A percentile compares a stretch with the other conserved stretches of the same genome.
Conservation (phyloP, 2,329 filamentous ascomycete genomes). For the Alternaria hordeiaustralica region DNA sequence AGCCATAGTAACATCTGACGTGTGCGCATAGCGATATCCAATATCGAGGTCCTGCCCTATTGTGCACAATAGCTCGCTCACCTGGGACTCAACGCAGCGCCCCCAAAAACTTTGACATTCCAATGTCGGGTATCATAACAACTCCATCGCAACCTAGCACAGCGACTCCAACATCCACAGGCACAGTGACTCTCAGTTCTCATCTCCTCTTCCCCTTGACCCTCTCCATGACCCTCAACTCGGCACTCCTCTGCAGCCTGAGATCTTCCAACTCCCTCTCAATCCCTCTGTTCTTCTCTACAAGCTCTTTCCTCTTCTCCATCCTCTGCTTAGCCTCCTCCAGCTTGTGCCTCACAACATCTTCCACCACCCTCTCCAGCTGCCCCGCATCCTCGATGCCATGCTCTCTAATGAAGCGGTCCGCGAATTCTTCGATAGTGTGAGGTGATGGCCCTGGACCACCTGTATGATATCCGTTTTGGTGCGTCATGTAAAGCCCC, state of each 20-base stretch:
- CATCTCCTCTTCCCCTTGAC: conserved; percentile 44
- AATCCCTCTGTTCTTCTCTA: conserved; percentile 51
- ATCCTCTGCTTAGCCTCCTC: conserved; percentile 48
- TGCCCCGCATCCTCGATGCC: conserved; percentile 44
- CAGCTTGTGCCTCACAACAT: conserved; percentile 42
- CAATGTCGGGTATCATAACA: conserved; percentile 15
- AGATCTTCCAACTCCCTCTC: conserved; percentile 52
- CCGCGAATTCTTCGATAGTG: conserved; percentile 45
- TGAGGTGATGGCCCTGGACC: conserved; percentile 51
- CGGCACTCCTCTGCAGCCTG: conserved; percentile 53
- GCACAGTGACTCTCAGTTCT: background rate
- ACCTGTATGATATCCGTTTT: conserved; percentile 56
- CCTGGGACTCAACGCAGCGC: background rate
- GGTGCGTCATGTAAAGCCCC: conserved; percentile 54
- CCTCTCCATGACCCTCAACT: conserved; percentile 53
- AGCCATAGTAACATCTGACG: background rate
- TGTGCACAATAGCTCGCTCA: background rate
- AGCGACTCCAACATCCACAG: background rate
- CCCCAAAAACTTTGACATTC: conserved; percentile 6
- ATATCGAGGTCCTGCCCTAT: background rate
- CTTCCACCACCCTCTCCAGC: conserved; percentile 43
- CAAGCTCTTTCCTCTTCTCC: conserved; percentile 49
- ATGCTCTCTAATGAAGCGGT: conserved; percentile 49
- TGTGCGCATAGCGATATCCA: background rate
- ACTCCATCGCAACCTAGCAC: background rate